Base-by-base conservation (phyloP, 176 grass and related monocot genomes). In the Carex myosuroides region DNA sequence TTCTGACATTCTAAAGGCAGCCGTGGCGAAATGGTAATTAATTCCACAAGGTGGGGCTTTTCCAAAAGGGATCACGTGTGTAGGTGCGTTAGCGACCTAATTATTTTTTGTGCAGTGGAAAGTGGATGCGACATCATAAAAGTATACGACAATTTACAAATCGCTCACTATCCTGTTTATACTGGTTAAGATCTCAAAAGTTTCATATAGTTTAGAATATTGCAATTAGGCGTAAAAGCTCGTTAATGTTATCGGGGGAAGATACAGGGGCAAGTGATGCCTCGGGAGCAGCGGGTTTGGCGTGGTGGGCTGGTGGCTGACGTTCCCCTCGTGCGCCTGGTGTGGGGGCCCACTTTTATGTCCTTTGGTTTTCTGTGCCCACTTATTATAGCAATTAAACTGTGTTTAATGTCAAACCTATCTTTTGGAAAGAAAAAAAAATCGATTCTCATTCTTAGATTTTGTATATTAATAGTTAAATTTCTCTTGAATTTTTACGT, bases 261-360 rank as follows among this genome's bases (percentile, higher is more conserved):
- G 42, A n/a, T 29, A 6, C 46, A 54, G 42, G 17, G 24, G 73
- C 73, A 56, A 9, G 73, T 78, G 29, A 42, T 30, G 78, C 30
- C 79, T 81, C 56, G 79, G 32, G 57, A 81, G 59, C 57, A 42
- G 57, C n/a, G 32, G 79, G 6, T 79, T 79, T 81, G 59, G 80
- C 61, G 80, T 82, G 21, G 60, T 62, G 58, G 32, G 39, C n/a
- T 82, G 61, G 37, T 81, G 59, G 60, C 22, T 79, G 52, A 67
- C 33, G 41, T 39, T 81, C 81, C 86, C 89, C 86, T 86, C 90
- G 86, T 91, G 87, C 90, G 84, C 83, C 3, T 17, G 17, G 79
- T 13, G 20, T 79, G 70, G 33, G 88, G 20, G 61, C 60, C 79
- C 12, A 62, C 14, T 52, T 64, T 37, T 17, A 17, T 13, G 6